These are phyloP conservation scores for Globisporangium sylvaticum DNA, from an alignment of 352 stramenopile species.

Conservation along the genomic window DNA sequence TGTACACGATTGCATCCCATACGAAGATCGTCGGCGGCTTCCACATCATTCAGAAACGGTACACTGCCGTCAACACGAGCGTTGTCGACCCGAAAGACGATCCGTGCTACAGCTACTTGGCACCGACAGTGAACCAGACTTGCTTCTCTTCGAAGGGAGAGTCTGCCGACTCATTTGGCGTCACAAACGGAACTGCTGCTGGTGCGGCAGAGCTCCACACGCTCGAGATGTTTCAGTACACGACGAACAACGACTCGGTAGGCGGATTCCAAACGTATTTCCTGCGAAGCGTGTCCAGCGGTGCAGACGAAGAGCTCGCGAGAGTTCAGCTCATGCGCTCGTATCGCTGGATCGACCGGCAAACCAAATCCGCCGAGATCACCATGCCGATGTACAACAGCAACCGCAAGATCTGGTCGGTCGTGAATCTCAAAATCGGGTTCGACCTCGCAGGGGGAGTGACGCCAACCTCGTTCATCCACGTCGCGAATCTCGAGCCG, in stretches of 20 bases:
- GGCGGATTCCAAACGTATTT: conserved; percentile 61
- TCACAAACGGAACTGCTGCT: conserved; percentile 29
- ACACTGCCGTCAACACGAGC: conserved; percentile 43
- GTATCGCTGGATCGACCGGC: conserved; percentile 52
- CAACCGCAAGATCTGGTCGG: conserved; percentile 58
- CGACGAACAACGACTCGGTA: conserved; percentile 33
- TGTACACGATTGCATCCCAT: conserved; percentile 61
- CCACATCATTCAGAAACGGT: conserved; percentile 54
- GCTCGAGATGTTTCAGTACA: conserved; percentile 64
- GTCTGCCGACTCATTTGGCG: conserved; percentile 33
- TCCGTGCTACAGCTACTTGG: conserved; percentile 43
- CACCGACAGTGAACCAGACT: conserved; percentile 30
- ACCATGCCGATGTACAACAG: conserved; percentile 60
- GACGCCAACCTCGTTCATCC: conserved; percentile 32
- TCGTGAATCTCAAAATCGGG: conserved; percentile 47
- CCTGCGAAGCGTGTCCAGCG: conserved; percentile 36
- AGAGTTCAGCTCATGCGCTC: conserved; percentile 34
- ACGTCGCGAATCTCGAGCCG: conserved; percentile 61
- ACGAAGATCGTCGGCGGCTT: conserved; percentile 65
- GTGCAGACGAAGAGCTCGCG: conserved; percentile 29
- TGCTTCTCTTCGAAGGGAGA: conserved; percentile 37
- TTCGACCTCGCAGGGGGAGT: conserved; percentile 65
- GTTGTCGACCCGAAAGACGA: conserved; percentile 28
- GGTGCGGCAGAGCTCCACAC: conserved; percentile 21
- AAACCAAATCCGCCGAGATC: conserved; percentile 55